These are phyloP conservation scores for Tuber melanosporum DNA, from an alignment of 495 filamentous ascomycete genomes.

Conservation along the genomic window DNA sequence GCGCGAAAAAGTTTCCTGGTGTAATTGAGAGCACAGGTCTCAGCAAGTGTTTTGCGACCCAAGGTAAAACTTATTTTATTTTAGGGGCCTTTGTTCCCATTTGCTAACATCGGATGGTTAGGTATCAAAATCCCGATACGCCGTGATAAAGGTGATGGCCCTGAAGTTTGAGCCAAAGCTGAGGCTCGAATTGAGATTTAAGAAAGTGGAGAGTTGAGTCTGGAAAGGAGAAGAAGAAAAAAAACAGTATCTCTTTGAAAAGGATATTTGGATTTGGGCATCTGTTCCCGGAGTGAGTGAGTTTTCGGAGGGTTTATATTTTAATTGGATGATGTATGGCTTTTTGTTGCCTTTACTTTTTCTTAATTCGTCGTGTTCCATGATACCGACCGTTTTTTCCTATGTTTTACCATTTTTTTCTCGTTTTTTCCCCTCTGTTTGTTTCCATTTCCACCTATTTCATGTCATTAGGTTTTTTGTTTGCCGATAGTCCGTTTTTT, in stretches of 20 bases:
- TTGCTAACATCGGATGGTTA: conserved; percentile 18
- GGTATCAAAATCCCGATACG: conserved; percentile 43
- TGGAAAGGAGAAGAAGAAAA: not conserved
- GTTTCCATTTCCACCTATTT: conserved; percentile 6
- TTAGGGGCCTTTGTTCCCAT: not conserved
- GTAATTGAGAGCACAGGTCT: conserved; percentile 91
- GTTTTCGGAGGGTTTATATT: conserved; percentile 38
- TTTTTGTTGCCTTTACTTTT: conserved; percentile 31
- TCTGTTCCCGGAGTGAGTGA: conserved; percentile 33
- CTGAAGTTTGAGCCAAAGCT: conserved; percentile 24
- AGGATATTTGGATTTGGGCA: conserved; percentile 29
- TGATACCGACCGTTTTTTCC: conserved; percentile 13
- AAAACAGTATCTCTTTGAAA: conserved; percentile 11
- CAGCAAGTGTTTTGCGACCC: conserved; percentile 87
- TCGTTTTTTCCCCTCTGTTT: not conserved
- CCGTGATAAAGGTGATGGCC: conserved; percentile 40
- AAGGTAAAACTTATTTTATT: conserved; percentile 57
- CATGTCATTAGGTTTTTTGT: conserved; percentile 7
- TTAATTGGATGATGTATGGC: conserved; percentile 39
- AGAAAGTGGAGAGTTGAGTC: not conserved
- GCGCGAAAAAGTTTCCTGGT: conserved; percentile 95
- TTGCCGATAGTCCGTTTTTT: not conserved
- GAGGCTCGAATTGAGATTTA: not conserved
- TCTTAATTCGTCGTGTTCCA: conserved; percentile 23
- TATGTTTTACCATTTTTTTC: conserved; percentile 15